Conservation (phyloP, 345 rosid genomes). For the Arabidopsis thaliana region DNA sequence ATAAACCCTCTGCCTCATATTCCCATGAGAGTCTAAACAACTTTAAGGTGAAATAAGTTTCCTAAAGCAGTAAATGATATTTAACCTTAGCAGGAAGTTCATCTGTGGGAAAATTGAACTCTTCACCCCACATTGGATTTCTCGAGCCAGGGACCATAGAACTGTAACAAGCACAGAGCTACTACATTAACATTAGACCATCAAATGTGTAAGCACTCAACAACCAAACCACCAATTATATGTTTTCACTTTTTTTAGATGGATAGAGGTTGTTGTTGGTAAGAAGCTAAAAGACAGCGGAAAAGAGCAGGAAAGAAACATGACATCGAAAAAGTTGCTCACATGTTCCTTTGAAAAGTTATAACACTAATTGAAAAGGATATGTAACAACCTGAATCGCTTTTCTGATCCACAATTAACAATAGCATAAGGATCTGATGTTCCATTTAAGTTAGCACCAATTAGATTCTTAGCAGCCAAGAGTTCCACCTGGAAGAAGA, state of each 20-base stretch:
- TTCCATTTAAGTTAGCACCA: constrained; percentile 94
- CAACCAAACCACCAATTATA: constrained; percentile 29
- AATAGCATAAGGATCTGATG: constrained; percentile 98
- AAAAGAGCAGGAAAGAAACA: constrained; percentile 20
- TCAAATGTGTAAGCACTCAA: constrained; percentile 20
- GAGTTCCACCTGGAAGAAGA: constrained; percentile 71
- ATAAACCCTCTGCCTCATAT: background rate
- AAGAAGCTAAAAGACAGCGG: constrained; percentile 20
- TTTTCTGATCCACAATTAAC: constrained; percentile 95
- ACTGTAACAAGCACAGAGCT: constrained; percentile 52
- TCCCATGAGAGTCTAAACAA: background rate
- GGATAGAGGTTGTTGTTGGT: constrained; percentile 27
- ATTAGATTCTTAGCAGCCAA: constrained; percentile 97
- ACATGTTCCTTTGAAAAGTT: constrained; percentile 30
- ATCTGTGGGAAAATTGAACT: constrained; percentile 86
- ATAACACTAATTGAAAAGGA: constrained; percentile 2
- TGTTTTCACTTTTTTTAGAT: background rate
- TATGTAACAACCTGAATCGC: constrained; percentile 76
- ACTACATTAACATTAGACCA: constrained; percentile 20
- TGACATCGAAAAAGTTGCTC: constrained; percentile 24
- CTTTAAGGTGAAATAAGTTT: background rate
- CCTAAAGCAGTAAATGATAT: constrained; percentile 19
- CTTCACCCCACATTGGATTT: constrained; percentile 99
- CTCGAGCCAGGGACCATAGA: constrained; percentile 98
- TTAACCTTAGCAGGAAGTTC: constrained; percentile 91